phyloP scores from a whole-genome alignment of 1,139 yeast species.

The Zygosaccharomyces sapae region DNA sequence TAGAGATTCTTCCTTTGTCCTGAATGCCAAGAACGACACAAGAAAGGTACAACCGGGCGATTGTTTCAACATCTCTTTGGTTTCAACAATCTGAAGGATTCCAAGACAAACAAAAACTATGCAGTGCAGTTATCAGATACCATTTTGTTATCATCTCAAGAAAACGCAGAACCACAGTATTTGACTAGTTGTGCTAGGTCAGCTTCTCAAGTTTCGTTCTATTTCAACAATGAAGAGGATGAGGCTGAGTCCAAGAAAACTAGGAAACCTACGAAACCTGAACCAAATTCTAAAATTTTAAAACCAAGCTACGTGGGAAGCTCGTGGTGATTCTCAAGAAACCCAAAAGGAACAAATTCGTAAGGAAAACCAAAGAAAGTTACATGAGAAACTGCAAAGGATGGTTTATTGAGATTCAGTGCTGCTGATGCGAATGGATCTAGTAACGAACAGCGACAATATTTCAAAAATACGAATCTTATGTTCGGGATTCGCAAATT shows the following conservation, averaged over 20 bases:
- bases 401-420: constrained; percentile 73
- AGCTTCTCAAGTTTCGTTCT: constrained; percentile 74
- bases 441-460: constrained; percentile 61
- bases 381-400: constrained; percentile 81
- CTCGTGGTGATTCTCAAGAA: constrained; percentile 68
- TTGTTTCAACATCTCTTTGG: constrained; percentile 77
- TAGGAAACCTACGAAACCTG: constrained; percentile 23
- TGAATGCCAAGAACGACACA: constrained; percentile 65
- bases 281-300: constrained; percentile 50
- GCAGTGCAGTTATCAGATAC: constrained; percentile 80
- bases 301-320: constrained; percentile 80
- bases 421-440: constrained; percentile 68
- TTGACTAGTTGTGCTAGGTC: constrained; percentile 73
- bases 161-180: constrained; percentile 55
- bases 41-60: constrained; percentile 67
- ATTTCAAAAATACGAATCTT: constrained; percentile 89
- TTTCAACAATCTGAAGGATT: constrained; percentile 57
- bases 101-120: constrained; percentile 53
- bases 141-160: constrained; percentile 53
- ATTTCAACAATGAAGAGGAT: constrained; percentile 69
- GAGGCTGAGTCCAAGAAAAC: constrained; percentile 30
- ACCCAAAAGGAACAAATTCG: constrained; percentile 66
- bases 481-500: constrained; percentile 86
- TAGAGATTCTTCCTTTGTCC: constrained; percentile 70
- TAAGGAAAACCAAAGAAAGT: constrained; percentile 73